These are phyloP conservation scores for Coniella lustricola DNA, from an alignment of 2,329 filamentous ascomycete species.

Conservation along the genomic window DNA sequence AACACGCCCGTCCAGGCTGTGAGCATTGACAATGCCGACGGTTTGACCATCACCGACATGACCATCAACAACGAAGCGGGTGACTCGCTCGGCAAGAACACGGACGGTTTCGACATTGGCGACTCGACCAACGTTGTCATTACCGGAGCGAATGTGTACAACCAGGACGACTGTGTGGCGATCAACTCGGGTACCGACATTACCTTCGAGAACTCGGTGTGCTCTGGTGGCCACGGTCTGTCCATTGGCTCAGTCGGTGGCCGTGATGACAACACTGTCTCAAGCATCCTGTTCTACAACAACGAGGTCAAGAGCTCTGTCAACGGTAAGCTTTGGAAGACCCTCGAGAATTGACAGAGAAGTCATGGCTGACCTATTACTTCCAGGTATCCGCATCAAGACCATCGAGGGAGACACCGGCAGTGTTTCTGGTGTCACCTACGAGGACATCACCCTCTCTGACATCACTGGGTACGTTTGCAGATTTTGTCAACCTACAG, in stretches of 20 bases:
- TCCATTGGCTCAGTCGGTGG: conserved; percentile 52
- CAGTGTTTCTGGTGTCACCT: conserved; percentile 11
- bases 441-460: conserved; percentile 11
- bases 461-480: conserved; percentile 12
- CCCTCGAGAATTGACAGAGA: not conserved
- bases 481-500: too few relatives aligned
- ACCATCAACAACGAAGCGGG: conserved; percentile 54
- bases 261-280: conserved; percentile 44
- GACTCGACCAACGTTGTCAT: conserved; percentile 41
- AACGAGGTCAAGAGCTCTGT: conserved; percentile 42
- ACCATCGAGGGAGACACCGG: conserved; percentile 13
- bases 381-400: conserved; percentile 14
- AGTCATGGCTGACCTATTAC: not conserved
- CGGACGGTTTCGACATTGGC: conserved; percentile 46
- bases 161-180: conserved; percentile 55
- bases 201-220: conserved; percentile 33
- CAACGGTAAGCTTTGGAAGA: conserved; percentile 33
- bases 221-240: conserved; percentile 45
- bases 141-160: conserved; percentile 42
- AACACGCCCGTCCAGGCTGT: conserved; percentile 50
- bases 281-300: conserved; percentile 40
- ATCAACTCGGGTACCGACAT: conserved; percentile 45
- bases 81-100: conserved; percentile 42
- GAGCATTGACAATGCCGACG: conserved; percentile 33
- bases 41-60: conserved; percentile 40